Conservation (phyloP, 768 basidiomycete genomes). For the Tulasnella sp. region DNA sequence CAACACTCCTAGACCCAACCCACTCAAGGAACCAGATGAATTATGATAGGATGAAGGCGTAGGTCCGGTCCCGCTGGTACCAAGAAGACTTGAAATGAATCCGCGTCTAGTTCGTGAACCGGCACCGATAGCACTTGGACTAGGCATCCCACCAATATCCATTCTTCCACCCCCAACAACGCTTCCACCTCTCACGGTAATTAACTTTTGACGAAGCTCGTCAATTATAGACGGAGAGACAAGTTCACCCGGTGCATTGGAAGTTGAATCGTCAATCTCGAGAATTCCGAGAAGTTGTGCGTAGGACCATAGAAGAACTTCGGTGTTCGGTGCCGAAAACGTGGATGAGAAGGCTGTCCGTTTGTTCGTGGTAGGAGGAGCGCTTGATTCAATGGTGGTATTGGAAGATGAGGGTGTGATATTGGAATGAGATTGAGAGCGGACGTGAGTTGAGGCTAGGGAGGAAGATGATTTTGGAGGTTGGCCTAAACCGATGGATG, state of each 20-base stretch:
- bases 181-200: slow-evolving; percentile 17
- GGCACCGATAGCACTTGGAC: neutral
- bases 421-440: neutral
- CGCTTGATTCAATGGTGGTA: neutral
- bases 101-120: neutral
- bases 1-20: slow-evolving; percentile 25
- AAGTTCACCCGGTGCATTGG: no score
- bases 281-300: slow-evolving; percentile 25
- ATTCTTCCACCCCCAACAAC: slow-evolving; percentile 64
- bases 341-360: slow-evolving; percentile 16
- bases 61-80: slow-evolving; percentile 23
- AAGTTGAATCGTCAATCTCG: slow-evolving; percentile 24
- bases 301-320: slow-evolving; percentile 25
- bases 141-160: slow-evolving; percentile 44
- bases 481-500: slow-evolving; percentile 10
- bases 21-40: slow-evolving; percentile 14
- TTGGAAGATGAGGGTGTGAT: neutral
- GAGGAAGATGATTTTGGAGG: neutral
- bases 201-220: neutral
- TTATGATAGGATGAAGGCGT: slow-evolving; percentile 16
- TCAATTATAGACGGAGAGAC: slow-evolving; percentile 15
- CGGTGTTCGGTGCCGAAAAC: slow-evolving; percentile 19
- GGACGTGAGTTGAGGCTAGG: neutral
- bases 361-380: neutral
- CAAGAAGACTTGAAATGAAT: slow-evolving; percentile 4